phyloP scores from a whole-genome alignment of 2,329 filamentous ascomycete genomes.

The Xylaria sp. region DNA sequence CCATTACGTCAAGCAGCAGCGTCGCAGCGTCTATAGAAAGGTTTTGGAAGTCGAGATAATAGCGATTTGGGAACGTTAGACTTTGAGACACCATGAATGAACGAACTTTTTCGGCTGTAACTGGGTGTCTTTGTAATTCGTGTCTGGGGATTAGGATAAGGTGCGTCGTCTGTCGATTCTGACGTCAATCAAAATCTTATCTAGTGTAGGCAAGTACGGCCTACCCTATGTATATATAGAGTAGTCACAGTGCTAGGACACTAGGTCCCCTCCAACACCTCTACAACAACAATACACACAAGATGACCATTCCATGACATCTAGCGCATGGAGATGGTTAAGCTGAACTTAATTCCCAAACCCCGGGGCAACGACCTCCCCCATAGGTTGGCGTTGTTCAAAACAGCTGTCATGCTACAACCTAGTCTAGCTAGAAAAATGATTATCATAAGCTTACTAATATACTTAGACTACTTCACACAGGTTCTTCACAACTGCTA shows the following conservation, averaged over 20 bases:
- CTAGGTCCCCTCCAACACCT: no score
- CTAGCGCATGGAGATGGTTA: no score
- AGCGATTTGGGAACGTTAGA: background rate
- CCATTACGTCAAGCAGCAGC: slow-evolving; percentile 69
- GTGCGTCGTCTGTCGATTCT: background rate
- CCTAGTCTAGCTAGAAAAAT: no score
- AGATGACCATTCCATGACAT: no score
- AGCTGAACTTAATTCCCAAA: no score
- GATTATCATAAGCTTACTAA: no score
- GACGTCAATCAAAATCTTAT: background rate
- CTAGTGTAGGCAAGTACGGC: background rate
- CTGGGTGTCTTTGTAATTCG: background rate
- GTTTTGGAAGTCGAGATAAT: slow-evolving; percentile 36
- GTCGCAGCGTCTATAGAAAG: slow-evolving; percentile 59
- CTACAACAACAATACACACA: no score
- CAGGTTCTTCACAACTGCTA: background rate
- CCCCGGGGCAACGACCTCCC: background rate
- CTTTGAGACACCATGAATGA: background rate
- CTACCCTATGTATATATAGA: no score
- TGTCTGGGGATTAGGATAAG: background rate
- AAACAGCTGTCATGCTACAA: no score
- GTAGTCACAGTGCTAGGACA: no score
- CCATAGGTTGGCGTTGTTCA: background rate
- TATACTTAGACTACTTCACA: background rate
- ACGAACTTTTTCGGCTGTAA: slow-evolving; percentile 4